Evolutionary conservation across 345 rosid species (phyloP), one percentile per base, ranked within the genome.

Genomic region (Barbarea vulgaris): DNA sequence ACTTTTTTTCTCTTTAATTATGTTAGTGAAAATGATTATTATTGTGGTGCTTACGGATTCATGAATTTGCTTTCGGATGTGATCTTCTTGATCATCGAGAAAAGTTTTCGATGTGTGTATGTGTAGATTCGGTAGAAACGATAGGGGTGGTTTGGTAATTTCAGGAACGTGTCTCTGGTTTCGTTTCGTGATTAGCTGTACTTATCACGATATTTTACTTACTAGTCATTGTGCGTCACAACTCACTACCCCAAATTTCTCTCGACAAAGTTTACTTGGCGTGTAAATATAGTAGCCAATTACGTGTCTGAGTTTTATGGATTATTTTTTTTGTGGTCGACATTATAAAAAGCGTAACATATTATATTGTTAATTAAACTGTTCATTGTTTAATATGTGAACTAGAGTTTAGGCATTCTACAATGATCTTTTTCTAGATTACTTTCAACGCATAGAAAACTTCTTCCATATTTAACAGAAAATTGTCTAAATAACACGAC

Each of bases 61-160:
- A 56, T 55, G 71, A 63, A 62, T 47, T 70, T 63, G 79, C 75
- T 25, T 25, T 76, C 22, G 59, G 64, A 42, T 52, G 65, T 50
- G 51, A 24, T 55, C 34, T 65, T 31, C 64, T 47, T 22, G 74
- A 69, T 37, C 41, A 66, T 67, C 67, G 33, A 54, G 25, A 24
- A 31, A 27, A 14, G 15, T 28, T 36, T 28, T 48, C 68, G 52
- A 72, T 58, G 75, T 74, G 53, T 59, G 42, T 17, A 19, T 66
- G 62, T 58, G 67, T 58, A 75, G 44, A 66, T 73, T 55, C 61
- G 62, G 61, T 50, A 50, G 36, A 52, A 53, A 21, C 33, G 47
- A 68, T n/a, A 22, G 75, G 79, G 79, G 75, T 61, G 31, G 2
- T 61, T 69, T 61, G 53, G 75, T 68, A 17, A 76, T 61, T 67